A percentile compares a stretch with the other conserved stretches of the same genome.
phyloP scores from a whole-genome alignment of 495 filamentous ascomycete species.

The Penicillium parvum region DNA sequence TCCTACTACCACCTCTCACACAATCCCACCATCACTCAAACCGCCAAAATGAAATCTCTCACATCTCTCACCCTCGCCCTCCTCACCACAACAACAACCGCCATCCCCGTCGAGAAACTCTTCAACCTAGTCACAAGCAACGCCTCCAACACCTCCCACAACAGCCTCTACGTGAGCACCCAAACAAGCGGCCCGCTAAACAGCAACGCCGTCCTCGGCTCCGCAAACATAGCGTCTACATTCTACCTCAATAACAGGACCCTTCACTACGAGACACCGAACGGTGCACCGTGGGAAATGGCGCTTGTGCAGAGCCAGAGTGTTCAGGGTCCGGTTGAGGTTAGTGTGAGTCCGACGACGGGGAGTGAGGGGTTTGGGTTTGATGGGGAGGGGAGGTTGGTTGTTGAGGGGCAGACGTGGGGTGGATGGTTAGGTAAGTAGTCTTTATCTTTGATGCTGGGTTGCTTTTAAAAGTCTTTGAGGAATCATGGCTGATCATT shows the following conservation, averaged over 20 bases:
- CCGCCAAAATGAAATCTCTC: slow-evolving; percentile 21
- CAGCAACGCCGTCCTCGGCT: slow-evolving; percentile 19
- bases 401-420: slow-evolving; percentile 17
- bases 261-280: slow-evolving; percentile 9
- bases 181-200: slow-evolving; percentile 12
- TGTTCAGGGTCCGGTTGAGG: slow-evolving; percentile 11
- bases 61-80: neutral
- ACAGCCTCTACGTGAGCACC: slow-evolving; percentile 17
- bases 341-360: slow-evolving; percentile 22
- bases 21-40: neutral
- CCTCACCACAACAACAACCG: slow-evolving; percentile 6
- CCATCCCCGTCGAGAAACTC: slow-evolving; percentile 12
- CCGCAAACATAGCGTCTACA: slow-evolving; percentile 4
- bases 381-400: slow-evolving; percentile 20
- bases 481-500: too few species aligned
- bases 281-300: slow-evolving; percentile 12
- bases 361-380: slow-evolving; percentile 24
- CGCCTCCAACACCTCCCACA: slow-evolving; percentile 11
- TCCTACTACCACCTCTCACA: neutral
- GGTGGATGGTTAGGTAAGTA: slow-evolving; percentile 39
- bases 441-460: neutral
- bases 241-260: slow-evolving; percentile 19
- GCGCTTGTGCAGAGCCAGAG: slow-evolving; percentile 15
- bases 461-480: neutral
- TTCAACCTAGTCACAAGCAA: slow-evolving; percentile 20